These are phyloP conservation scores for Thyridium curvatum DNA, from an alignment of 2,329 filamentous ascomycete genomes.

Conservation along the genomic window DNA sequence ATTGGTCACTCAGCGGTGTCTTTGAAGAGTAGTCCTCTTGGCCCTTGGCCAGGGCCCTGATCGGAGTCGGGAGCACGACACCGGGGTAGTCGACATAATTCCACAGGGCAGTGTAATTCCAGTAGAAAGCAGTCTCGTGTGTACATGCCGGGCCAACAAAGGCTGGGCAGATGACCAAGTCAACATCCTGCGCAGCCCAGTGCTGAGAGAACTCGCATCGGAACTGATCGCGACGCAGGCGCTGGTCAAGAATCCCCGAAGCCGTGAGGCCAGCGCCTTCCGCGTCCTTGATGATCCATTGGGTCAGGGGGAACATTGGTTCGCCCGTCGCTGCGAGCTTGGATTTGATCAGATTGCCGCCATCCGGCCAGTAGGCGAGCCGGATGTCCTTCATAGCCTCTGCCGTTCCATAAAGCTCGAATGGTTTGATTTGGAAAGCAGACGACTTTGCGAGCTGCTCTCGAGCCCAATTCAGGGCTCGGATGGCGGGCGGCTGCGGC, in stretches of 20 bases:
- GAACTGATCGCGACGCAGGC: constrained; percentile 21
- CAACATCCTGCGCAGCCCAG: constrained; percentile 28
- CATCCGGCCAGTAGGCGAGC: constrained; percentile 40
- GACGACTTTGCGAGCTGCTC: constrained; percentile 11
- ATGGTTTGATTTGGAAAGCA: constrained; percentile 24
- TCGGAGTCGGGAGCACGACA: constrained; percentile 24
- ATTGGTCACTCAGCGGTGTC: constrained; percentile 20
- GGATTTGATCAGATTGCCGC: constrained; percentile 21
- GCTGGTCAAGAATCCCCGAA: constrained; percentile 16
- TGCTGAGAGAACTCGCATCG: constrained; percentile 22
- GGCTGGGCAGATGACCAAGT: constrained; percentile 25
- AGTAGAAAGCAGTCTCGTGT: constrained; percentile 27
- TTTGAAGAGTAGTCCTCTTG: constrained; percentile 16
- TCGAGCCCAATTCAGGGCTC: constrained; percentile 26
- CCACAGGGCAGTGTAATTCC: constrained; percentile 30
- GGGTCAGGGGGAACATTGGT: constrained; percentile 34
- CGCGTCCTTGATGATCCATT: constrained; percentile 28
- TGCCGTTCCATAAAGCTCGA: constrained; percentile 20
- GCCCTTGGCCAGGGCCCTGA: constrained; percentile 18
- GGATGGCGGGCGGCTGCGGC: constrained; percentile 29
- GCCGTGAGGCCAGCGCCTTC: constrained; percentile 15
- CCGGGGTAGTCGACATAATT: constrained; percentile 30
- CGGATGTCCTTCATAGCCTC: constrained; percentile 24
- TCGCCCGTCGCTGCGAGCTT: constrained; percentile 31
- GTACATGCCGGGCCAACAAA: constrained; percentile 28